Evolutionary conservation across 1,284 basidiomycete species (phyloP).

Genomic region (Puccinia polysora): DNA sequence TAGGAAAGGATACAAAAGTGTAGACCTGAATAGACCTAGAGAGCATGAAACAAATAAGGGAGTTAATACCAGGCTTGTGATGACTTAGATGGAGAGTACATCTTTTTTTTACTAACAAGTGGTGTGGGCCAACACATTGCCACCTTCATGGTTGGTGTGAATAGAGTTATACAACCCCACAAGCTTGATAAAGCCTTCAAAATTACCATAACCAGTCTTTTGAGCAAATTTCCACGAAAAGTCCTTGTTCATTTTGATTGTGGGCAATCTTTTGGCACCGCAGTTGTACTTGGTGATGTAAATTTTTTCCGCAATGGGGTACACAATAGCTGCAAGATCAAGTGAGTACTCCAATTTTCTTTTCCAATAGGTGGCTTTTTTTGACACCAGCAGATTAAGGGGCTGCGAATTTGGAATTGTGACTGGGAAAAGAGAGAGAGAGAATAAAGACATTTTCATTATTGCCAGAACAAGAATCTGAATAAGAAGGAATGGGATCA

Average conservation of each 20-base stretch:
- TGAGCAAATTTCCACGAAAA: conserved; percentile 88
- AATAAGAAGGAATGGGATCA: conserved; percentile 36
- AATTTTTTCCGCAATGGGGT: conserved; percentile 92
- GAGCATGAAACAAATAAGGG: not conserved
- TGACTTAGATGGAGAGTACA: not conserved
- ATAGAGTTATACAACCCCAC: conserved; percentile 96
- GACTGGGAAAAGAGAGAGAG: conserved; percentile 67
- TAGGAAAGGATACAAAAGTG: conserved; percentile 96
- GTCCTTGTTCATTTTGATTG: conserved; percentile 81
- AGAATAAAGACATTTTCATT: conserved; percentile 10
- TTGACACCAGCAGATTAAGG: conserved; percentile 86
- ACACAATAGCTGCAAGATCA: conserved; percentile 96
- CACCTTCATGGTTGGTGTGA: conserved; percentile 97
- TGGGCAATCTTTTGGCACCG: conserved; percentile 72
- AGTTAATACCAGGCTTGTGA: not conserved
- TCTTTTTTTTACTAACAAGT: conserved; percentile 47
- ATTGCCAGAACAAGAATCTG: not conserved
- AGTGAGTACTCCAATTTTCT: conserved; percentile 93
- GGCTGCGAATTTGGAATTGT: conserved; percentile 94
- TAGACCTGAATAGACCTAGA: conserved; percentile 85
- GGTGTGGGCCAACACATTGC: conserved; percentile 81
- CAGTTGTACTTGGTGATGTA: conserved; percentile 86
- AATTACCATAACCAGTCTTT: conserved; percentile 87
- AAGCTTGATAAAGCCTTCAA: conserved; percentile 83
- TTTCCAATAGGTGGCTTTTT: conserved; percentile 97